Percentiles rank a stretch among this genome's conserved stretches.
Evolutionary conservation across 2,329 filamentous ascomycete genomes (phyloP).

Genomic region (Cladosporium phlei): DNA sequence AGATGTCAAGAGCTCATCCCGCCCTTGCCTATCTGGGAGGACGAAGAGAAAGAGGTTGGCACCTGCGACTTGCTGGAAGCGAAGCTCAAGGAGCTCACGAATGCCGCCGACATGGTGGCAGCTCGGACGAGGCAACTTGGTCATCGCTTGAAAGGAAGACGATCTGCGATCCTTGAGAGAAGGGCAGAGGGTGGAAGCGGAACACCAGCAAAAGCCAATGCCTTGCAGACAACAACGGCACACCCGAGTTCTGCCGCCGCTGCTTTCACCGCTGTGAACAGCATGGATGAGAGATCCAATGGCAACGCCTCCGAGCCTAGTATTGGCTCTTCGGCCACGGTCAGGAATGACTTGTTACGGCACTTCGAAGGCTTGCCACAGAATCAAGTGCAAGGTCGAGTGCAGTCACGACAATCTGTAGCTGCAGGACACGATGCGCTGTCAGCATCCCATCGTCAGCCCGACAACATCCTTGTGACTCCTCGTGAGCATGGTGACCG

Average conservation of each 20-base stretch:
- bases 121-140: constrained; percentile 72
- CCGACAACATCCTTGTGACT: neutral
- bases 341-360: constrained; percentile 56
- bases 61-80: constrained; percentile 80
- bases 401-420: constrained; percentile 8
- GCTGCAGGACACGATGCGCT: neutral
- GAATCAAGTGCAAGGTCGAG: constrained; percentile 31
- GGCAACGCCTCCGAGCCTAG: constrained; percentile 37
- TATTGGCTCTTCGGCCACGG: constrained; percentile 46
- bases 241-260: constrained; percentile 21
- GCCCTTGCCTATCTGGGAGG: constrained; percentile 74
- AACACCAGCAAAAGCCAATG: constrained; percentile 32
- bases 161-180: constrained; percentile 65
- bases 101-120: constrained; percentile 69
- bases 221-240: constrained; percentile 29
- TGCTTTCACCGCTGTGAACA: constrained; percentile 58
- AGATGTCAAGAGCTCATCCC: constrained; percentile 78
- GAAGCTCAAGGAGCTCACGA: constrained; percentile 70
- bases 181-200: constrained; percentile 42
- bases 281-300: constrained; percentile 26
- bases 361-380: constrained; percentile 60
- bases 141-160: constrained; percentile 70
- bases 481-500: constrained; percentile 6
- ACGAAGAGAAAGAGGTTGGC: constrained; percentile 78
- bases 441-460: neutral